Conservation (phyloP, 73 alveolate genomes). For the Paramecium octaurelia region DNA sequence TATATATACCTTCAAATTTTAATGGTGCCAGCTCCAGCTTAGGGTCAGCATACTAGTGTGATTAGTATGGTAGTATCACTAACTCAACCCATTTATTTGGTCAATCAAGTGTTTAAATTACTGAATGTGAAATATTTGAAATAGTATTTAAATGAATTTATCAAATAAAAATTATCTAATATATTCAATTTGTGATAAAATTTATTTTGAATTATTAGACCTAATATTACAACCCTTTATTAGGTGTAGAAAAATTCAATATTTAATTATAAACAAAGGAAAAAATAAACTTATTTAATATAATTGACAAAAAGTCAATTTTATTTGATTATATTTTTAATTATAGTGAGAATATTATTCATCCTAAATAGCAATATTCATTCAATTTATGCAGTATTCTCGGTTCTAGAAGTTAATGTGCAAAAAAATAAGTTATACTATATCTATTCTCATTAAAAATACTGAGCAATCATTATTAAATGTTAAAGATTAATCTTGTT, state of each 20-base stretch:
- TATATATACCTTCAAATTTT: constrained; percentile 43
- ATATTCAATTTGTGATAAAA: neutral
- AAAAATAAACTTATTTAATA: too few species aligned
- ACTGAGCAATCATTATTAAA: too few species aligned
- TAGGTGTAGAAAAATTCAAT: neutral
- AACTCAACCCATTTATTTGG: neutral
- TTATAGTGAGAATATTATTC: too few species aligned
- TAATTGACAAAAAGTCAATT: too few species aligned
- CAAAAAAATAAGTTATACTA: neutral
- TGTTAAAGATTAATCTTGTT: neutral
- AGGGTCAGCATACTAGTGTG: neutral
- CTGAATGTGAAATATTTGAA: neutral
- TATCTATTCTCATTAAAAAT: neutral
- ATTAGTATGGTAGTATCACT: neutral
- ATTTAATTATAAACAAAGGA: too few species aligned
- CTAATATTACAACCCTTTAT: too few species aligned
- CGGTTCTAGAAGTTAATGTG: neutral
- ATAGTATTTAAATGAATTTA: neutral
- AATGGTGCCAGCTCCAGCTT: neutral
- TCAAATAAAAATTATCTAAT: neutral
- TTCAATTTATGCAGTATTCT: neutral
- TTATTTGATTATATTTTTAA: too few species aligned
- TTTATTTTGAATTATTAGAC: too few species aligned
- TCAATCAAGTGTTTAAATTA: neutral
- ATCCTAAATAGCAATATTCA: too few species aligned